Evolutionary conservation across 805 yeast species (phyloP), one percentile per base, ranked within the genome.

Genomic region (Pichia pseudocactophila): DNA sequence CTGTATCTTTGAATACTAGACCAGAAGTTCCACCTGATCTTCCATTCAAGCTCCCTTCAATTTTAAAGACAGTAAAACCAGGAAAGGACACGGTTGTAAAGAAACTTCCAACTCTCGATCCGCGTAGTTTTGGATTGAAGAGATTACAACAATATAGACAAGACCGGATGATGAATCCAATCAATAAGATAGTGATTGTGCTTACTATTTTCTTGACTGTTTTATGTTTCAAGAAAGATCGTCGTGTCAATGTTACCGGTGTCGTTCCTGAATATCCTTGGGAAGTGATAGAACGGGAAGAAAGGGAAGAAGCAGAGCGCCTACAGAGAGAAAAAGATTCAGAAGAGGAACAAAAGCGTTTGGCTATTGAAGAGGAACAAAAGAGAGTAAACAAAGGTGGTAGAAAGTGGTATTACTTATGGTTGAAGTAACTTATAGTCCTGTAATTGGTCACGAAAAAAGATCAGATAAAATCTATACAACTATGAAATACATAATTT

Each of bases 161-260:
- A 43, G 75, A 74, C 53, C 61, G 69, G 12, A 66, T 66, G 48
- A 69, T 80, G 64, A 85, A 81, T 51, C 77, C 80, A 0, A 65
- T 71, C 26, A 73, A 79, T 35, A 76, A 74, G 51, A 56, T 70
- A 12, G 68, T 80, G 27, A 61, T 80, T 2, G 75, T 75, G 48
- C 39, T 72, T 18, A 67, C 75, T 2, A 56, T 69, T 0, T 48
- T 76, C 15, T 64, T 81, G 8, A 62, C 73, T 2, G 52, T 74
- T 40, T 50, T 72, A 33, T 83, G 82, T 7, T 59, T 76, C 37
- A 70, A 70, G 46, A 65, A 80, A 50, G 88, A 81, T 55, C 72
- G 60, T 26, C 49, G 48, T 34, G 58, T 63, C 3, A 60, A 61
- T 36, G 36, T 47, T 9, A 50, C 60, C 2, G 63, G 63, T 10